These are phyloP conservation scores for Talaromyces amestolkiae DNA, from an alignment of 2,329 filamentous ascomycete species.

Conservation along the genomic window DNA sequence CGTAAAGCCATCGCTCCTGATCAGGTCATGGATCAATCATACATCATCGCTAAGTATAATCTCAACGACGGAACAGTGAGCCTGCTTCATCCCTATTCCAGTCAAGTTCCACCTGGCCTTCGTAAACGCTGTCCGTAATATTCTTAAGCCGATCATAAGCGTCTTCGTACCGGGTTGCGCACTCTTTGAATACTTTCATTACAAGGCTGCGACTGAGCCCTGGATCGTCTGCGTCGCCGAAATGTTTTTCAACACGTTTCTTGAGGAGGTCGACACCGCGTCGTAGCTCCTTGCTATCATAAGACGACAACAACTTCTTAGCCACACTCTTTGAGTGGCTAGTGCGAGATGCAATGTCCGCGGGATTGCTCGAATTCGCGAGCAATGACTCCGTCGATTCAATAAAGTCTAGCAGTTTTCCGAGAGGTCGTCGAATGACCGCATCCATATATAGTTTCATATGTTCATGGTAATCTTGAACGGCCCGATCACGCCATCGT, in stretches of 20 bases:
- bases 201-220: constrained; percentile 60
- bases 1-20: not conserved
- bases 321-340: constrained; percentile 79
- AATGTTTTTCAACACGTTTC: constrained; percentile 95
- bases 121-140: constrained; percentile 47
- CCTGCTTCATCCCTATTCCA: constrained; percentile 48
- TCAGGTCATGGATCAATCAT: constrained; percentile 8
- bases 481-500: constrained; percentile 77
- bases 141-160: constrained; percentile 51
- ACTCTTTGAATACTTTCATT: constrained; percentile 59
- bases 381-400: constrained; percentile 78
- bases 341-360: constrained; percentile 71
- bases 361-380: constrained; percentile 55
- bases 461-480: constrained; percentile 78
- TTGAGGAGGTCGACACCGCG: constrained; percentile 86
- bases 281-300: constrained; percentile 80
- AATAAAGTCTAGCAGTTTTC: constrained; percentile 86
- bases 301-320: constrained; percentile 77
- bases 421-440: constrained; percentile 83
- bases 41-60: not conserved
- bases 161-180: constrained; percentile 56
- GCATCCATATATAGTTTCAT: constrained; percentile 82
- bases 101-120: constrained; percentile 47
- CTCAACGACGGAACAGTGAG: constrained; percentile 40
- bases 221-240: constrained; percentile 81